phyloP scores from a whole-genome alignment of 192 early-diverging fungal species.

The Linnemannia schmuckeri region DNA sequence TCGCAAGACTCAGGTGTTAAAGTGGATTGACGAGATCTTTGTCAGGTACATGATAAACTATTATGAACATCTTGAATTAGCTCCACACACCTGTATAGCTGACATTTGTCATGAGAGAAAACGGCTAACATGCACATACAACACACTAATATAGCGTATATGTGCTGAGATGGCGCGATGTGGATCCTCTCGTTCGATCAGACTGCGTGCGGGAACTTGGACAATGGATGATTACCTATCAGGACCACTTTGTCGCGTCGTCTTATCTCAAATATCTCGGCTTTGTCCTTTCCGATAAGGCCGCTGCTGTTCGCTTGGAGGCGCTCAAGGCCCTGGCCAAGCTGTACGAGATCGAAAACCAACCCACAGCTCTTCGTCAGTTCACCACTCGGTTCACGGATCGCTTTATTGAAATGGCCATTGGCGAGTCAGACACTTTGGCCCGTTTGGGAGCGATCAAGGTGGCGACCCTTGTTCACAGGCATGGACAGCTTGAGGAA shows the following conservation, averaged over 20 bases:
- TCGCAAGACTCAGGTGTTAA: conserved; percentile 71
- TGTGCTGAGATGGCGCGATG: conserved; percentile 91
- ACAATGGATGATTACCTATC: conserved; percentile 79
- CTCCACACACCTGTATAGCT: no score
- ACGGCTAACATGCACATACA: not conserved
- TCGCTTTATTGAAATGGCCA: conserved; percentile 83
- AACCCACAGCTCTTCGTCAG: conserved; percentile 65
- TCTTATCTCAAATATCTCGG: conserved; percentile 87
- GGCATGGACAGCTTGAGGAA: conserved; percentile 72
- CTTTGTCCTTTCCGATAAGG: conserved; percentile 89
- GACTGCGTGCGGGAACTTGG: conserved; percentile 90
- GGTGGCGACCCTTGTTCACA: conserved; percentile 58
- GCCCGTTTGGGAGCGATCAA: conserved; percentile 66
- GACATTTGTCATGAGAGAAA: no score
- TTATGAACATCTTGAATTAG: not conserved
- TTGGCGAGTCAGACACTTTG: conserved; percentile 72
- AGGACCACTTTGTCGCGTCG: conserved; percentile 79
- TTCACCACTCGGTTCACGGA: conserved; percentile 79
- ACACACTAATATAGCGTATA: conserved; percentile 74
- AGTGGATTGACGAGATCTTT: conserved; percentile 80
- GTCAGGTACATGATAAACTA: conserved; percentile 64
- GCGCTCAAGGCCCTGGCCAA: conserved; percentile 73
- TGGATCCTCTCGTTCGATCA: conserved; percentile 82
- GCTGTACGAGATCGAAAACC: conserved; percentile 69
- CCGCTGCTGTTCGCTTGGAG: conserved; percentile 76